These are phyloP conservation scores for Leccinum truebloodii DNA, from an alignment of 768 basidiomycete species.

Conservation along the genomic window DNA sequence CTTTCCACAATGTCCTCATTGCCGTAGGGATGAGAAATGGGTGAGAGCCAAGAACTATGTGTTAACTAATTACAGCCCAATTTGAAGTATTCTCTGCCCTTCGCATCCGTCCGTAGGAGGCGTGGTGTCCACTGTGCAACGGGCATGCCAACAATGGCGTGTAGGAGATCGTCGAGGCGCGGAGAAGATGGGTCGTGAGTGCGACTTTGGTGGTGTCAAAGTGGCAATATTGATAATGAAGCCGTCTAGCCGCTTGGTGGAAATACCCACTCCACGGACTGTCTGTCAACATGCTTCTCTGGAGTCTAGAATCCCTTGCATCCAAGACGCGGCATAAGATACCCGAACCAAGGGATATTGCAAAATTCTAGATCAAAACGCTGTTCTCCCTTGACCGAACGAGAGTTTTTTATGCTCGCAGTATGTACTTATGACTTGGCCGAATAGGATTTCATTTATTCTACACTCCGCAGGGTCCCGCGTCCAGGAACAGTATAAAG, in stretches of 20 bases:
- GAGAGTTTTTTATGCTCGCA: background rate
- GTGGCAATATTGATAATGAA: constrained; percentile 1
- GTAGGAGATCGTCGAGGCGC: constrained; percentile 8
- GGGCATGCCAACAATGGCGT: background rate
- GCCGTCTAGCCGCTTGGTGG: background rate
- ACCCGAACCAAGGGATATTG: background rate
- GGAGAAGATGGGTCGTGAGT: constrained; percentile 10
- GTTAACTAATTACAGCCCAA: constrained; percentile 3
- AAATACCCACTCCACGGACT: constrained; percentile 19
- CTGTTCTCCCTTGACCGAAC: background rate
- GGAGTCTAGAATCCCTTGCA: background rate
- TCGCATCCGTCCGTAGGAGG: constrained; percentile 4
- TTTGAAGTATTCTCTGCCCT: constrained; percentile 1
- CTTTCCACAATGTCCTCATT: background rate
- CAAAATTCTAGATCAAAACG: background rate
- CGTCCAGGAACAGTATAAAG: constrained; percentile 16
- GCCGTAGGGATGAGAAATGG: background rate
- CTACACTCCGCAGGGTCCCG: constrained; percentile 15
- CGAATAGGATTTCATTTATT: constrained; percentile 6
- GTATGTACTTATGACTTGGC: background rate
- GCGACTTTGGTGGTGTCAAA: background rate
- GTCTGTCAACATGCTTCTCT: constrained; percentile 2
- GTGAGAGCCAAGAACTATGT: background rate
- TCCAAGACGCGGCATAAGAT: background rate
- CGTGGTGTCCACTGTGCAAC: constrained; percentile 1